phyloP scores from a whole-genome alignment of 306 rosid genomes.

The Cucumis cinereus region DNA sequence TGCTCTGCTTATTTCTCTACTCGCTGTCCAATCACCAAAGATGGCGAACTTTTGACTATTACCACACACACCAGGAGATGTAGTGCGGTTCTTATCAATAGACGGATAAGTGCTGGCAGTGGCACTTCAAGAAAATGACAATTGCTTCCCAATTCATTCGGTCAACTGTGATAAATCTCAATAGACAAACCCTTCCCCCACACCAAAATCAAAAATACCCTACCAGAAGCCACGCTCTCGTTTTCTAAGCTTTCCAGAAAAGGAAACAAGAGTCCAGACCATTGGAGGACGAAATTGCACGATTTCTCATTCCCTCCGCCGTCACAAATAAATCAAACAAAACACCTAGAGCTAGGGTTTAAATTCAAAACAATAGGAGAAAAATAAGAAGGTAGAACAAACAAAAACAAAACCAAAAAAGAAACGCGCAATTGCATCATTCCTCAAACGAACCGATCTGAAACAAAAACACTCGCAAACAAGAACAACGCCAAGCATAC shows the following conservation, averaged over 20 bases:
- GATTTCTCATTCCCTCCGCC: not conserved
- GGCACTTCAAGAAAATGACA: not conserved
- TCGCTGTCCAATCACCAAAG: not conserved
- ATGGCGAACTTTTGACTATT: not conserved
- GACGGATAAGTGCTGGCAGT: not conserved
- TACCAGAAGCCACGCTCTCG: not conserved
- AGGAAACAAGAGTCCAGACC: not conserved
- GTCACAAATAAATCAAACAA: not conserved
- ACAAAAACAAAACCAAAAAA: not conserved
- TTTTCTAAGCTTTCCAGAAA: not conserved
- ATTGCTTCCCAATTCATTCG: not conserved
- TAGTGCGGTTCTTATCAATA: not conserved
- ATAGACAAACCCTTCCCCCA: not conserved
- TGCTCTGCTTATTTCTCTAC: not conserved
- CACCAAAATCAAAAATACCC: not conserved
- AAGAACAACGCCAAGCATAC: not conserved
- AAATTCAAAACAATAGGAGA: not conserved
- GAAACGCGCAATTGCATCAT: not conserved
- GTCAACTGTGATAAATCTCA: constrained; percentile 6
- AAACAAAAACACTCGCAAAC: constrained; percentile 2
- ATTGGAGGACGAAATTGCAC: not conserved
- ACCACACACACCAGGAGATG: not conserved
- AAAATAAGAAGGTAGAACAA: not conserved
- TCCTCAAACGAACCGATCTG: constrained; percentile 9
- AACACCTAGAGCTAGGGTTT: not conserved